phyloP scores from a whole-genome alignment of 2,329 filamentous ascomycete genomes.

The Xylaria sp. region DNA sequence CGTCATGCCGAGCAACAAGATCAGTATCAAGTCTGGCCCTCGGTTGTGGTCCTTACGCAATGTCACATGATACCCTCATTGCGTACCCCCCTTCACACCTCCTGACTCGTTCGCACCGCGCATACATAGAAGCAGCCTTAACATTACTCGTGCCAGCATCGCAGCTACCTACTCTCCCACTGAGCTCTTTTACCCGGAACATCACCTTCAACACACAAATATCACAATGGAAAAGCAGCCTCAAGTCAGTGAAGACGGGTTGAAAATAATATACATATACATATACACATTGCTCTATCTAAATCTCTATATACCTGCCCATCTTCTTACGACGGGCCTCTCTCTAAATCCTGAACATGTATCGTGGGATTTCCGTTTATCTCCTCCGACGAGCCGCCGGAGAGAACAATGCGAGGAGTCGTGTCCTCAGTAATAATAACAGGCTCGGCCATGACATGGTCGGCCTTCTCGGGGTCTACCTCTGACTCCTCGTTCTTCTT shows the following conservation, averaged over 20 bases:
- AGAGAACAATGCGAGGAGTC: slow-evolving; percentile 27
- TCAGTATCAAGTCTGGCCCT: too few relatives aligned
- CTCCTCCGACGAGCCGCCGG: slow-evolving; percentile 12
- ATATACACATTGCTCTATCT: background rate
- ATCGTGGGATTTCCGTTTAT: slow-evolving; percentile 19
- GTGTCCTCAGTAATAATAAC: background rate
- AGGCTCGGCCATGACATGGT: background rate
- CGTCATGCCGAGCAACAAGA: too few relatives aligned
- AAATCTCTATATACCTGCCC: background rate
- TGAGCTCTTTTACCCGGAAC: too few relatives aligned
- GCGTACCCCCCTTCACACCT: too few relatives aligned
- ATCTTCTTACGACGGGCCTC: slow-evolving; percentile 16
- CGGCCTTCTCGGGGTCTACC: slow-evolving; percentile 12
- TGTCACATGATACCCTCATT: too few relatives aligned
- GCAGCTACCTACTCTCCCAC: too few relatives aligned
- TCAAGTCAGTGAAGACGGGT: background rate
- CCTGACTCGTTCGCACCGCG: too few relatives aligned
- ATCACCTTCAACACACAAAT: too few relatives aligned
- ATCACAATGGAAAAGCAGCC: too few relatives aligned
- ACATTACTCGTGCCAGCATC: too few relatives aligned
- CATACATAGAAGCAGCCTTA: too few relatives aligned
- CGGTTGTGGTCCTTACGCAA: too few relatives aligned
- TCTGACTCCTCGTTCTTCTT: slow-evolving; percentile 5
- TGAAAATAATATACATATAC: background rate
- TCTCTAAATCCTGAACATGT: slow-evolving; percentile 26